Conservation (phyloP, 2,329 filamentous ascomycete species). For the Alternaria incomplexa region DNA sequence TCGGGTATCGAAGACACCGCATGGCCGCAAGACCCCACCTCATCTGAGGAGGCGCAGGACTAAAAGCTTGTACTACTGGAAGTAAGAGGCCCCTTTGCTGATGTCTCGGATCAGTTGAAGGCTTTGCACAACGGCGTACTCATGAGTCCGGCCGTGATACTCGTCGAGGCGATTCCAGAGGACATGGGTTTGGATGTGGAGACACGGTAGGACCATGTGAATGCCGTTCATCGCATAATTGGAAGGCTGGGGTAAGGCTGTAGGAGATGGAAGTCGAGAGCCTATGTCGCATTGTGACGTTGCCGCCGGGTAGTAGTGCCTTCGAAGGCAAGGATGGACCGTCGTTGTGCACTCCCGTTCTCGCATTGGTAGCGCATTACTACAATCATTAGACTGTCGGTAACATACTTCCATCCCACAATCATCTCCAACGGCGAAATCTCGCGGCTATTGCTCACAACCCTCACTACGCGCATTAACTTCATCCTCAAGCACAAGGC, state of each 20-base stretch:
- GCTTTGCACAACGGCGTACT: background rate
- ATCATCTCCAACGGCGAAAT: background rate
- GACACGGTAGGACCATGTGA: background rate
- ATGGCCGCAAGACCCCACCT: background rate
- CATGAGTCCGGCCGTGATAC: background rate
- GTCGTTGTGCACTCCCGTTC: background rate
- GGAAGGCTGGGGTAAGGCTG: background rate
- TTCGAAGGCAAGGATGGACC: background rate
- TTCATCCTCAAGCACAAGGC: rapidly evolving
- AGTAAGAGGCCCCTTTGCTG: background rate
- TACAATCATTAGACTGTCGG: too few species aligned
- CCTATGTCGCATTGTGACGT: background rate
- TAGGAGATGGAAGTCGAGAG: background rate
- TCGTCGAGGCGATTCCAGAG: background rate
- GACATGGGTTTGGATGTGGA: background rate
- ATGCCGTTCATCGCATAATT: background rate
- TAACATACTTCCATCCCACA: background rate
- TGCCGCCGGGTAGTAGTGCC: background rate
- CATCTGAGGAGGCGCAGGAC: background rate
- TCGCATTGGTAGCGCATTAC: background rate
- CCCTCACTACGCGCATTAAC: background rate
- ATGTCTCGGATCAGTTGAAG: background rate
- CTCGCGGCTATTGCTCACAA: too few species aligned
- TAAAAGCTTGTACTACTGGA: background rate
- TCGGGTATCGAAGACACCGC: background rate